Evolutionary conservation across 495 filamentous ascomycete genomes (phyloP), one percentile per base, ranked within the genome.

Genomic region (Aspergillus sparsus): DNA sequence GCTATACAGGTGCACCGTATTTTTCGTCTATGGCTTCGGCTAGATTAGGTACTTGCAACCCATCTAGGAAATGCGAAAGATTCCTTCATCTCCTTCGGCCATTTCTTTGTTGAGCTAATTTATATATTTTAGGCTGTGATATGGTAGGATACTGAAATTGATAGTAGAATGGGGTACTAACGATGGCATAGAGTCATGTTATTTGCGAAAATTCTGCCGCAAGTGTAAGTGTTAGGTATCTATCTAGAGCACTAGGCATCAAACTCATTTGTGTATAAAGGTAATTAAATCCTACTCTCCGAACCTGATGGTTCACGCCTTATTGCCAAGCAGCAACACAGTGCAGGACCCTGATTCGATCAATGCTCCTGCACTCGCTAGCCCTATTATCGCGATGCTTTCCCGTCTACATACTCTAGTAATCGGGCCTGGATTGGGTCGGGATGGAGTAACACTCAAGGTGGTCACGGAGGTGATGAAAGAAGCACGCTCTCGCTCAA

Each of bases 251-350:
- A 27, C 21, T 55, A 60, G 33, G 44, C 11, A 34, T 13, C 44
- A 5, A 51, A 53, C 50, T 42, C 18, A 54, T 39, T 13, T 7
- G 31, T 34, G 18, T 16, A 39, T 12, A 35, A 46, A 78, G 72
- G 93, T 97, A 46, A 95, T 98, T 69, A 98, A 98, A 80, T 86
- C 90, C 13, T 98, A 98, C 80, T 98, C 95, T 37, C 94, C 94
- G 9, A 97, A 98, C 75, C 78, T 98, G 12, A 98, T 98, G 95
- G 95, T 98, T 12, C 95, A 98, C 71, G 95, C 94, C 3, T 82
- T 96, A 51, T 92, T 98, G 82, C 92, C 93, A 35, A 91, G 92
- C 74, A 66, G 61, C 56, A 62, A 71, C 59, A 66, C 83, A 71
- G 69, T 81, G 66, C 65, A 73, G 46, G 71, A 78, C 37, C 68